phyloP scores from a whole-genome alignment of 179 eudicot genomes.

The Spergularia azorica region DNA sequence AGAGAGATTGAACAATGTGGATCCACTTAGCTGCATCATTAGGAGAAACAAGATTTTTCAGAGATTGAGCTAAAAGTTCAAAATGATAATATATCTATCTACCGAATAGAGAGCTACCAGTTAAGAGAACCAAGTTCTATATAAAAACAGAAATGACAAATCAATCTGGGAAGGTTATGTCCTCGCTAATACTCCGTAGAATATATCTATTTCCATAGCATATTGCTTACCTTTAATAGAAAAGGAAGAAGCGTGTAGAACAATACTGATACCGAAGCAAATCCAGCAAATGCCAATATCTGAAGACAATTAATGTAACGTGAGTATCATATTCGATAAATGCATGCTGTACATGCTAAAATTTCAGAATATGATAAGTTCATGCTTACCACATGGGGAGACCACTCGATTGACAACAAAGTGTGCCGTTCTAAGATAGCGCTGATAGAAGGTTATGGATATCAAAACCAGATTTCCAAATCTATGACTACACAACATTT shows the following conservation, averaged over 20 bases:
- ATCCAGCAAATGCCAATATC: constrained; percentile 66
- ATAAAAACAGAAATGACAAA: not conserved
- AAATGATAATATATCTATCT: not conserved
- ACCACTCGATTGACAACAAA: constrained; percentile 68
- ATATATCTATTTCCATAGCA: too few species aligned
- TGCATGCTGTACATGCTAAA: not conserved
- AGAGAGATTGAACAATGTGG: constrained; percentile 84
- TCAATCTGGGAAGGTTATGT: not conserved
- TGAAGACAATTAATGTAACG: constrained; percentile 32
- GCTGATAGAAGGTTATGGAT: constrained; percentile 53
- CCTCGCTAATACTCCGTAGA: constrained; percentile 3
- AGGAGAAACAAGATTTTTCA: not conserved
- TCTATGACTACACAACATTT: not conserved
- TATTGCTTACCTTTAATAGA: constrained; percentile 56
- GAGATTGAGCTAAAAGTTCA: not conserved
- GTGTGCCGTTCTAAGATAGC: constrained; percentile 55
- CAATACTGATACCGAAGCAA: constrained; percentile 49
- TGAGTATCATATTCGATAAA: not conserved
- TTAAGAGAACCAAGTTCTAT: not conserved
- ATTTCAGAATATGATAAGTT: not conserved
- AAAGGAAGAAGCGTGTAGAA: constrained; percentile 60
- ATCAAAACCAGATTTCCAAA: constrained; percentile 8
- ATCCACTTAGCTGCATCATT: constrained; percentile 65
- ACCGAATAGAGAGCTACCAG: not conserved
- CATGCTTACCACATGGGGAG: constrained; percentile 61